Evolutionary conservation across 2,329 filamentous ascomycete species (phyloP).

Genomic region (Colletotrichum cordylinicola): DNA sequence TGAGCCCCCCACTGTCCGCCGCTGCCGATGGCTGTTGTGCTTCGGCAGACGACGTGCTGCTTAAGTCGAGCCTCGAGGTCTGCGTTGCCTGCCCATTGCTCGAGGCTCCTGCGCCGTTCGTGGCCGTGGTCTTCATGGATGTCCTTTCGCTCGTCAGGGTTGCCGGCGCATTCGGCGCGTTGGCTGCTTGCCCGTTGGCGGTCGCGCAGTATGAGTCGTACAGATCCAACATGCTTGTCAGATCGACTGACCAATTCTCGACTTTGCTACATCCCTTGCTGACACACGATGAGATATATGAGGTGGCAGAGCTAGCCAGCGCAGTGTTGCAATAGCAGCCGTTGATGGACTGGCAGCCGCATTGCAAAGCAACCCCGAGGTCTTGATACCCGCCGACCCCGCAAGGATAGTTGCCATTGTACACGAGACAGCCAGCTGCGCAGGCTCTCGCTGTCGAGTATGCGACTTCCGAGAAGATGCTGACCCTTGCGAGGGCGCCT

Average conservation of each 20-base stretch:
- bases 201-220: slow-evolving; percentile 29
- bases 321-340: slow-evolving; percentile 29
- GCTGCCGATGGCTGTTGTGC: background rate
- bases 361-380: slow-evolving; percentile 27
- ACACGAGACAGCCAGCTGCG: slow-evolving; percentile 27
- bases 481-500: slow-evolving; percentile 16
- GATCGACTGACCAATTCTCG: slow-evolving; percentile 25
- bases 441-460: slow-evolving; percentile 27
- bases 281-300: slow-evolving; percentile 28
- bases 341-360: slow-evolving; percentile 28
- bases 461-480: slow-evolving; percentile 1
- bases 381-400: slow-evolving; percentile 22
- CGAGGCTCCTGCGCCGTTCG: background rate
- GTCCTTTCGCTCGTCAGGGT: background rate
- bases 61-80: background rate
- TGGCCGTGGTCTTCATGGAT: background rate
- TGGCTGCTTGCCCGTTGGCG: slow-evolving; percentile 24
- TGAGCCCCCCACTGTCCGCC: slow-evolving; percentile 23
- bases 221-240: slow-evolving; percentile 25
- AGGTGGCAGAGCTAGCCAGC: slow-evolving; percentile 26
- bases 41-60: background rate
- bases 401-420: slow-evolving; percentile 26
- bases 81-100: background rate
- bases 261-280: slow-evolving; percentile 25
- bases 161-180: background rate